Evolutionary conservation across 371 early-diverging fungal species (phyloP).

Genomic region (Mortierella sp.): DNA sequence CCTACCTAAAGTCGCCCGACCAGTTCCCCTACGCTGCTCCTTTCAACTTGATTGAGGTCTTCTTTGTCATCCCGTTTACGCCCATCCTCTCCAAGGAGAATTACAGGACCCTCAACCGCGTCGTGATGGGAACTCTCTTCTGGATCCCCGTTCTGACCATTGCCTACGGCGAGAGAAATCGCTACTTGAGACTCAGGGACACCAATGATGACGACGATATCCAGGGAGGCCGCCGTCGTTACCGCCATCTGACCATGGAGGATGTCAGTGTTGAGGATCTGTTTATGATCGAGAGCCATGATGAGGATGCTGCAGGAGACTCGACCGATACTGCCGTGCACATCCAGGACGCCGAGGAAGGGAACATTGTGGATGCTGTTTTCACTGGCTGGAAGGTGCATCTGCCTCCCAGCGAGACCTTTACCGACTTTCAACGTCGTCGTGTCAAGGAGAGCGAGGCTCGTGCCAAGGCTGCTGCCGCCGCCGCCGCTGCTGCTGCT

Average conservation of each 20-base stretch:
- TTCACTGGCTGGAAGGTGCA: constrained; percentile 14
- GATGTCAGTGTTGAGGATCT: constrained; percentile 33
- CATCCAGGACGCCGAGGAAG: constrained; percentile 40
- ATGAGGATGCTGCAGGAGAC: background rate
- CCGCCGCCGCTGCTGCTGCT: background rate
- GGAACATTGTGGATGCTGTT: constrained; percentile 11
- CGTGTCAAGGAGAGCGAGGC: constrained; percentile 33
- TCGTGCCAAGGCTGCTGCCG: constrained; percentile 22
- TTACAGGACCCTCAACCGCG: constrained; percentile 32
- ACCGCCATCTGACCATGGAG: constrained; percentile 35
- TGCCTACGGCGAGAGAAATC: constrained; percentile 28
- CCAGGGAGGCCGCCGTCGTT: constrained; percentile 39
- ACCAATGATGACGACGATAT: constrained; percentile 33
- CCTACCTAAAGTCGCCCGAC: constrained; percentile 55
- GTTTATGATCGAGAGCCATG: constrained; percentile 28
- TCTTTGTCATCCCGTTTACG: constrained; percentile 46
- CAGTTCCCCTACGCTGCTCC: constrained; percentile 57
- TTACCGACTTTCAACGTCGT: constrained; percentile 39
- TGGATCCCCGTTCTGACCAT: constrained; percentile 35
- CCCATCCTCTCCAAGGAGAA: constrained; percentile 19
- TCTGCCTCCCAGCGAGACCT: constrained; percentile 22
- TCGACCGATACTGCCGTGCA: background rate
- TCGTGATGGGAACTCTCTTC: constrained; percentile 41
- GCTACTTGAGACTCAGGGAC: constrained; percentile 31
- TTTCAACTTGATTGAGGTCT: constrained; percentile 56